Conservation (phyloP, 495 filamentous ascomycete species). For the Neurospora sp. region DNA sequence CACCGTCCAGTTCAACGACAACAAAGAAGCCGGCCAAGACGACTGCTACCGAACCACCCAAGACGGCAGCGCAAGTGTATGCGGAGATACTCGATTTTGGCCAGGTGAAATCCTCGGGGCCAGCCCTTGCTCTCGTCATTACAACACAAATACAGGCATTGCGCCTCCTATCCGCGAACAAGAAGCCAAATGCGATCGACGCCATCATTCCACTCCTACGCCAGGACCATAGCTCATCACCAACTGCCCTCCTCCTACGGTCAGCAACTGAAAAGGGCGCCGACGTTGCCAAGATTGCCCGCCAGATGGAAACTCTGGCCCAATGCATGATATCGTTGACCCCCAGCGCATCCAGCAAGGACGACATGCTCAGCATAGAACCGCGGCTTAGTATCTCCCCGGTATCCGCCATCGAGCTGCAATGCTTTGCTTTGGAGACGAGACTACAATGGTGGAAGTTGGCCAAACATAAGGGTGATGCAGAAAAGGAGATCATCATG, state of each 20-base stretch:
- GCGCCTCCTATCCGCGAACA: conserved; percentile 37
- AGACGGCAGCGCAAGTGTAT: conserved; percentile 35
- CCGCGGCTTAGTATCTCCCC: conserved; percentile 47
- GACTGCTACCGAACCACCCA: conserved; percentile 16
- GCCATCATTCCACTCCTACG: conserved; percentile 33
- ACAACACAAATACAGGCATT: conserved; percentile 44
- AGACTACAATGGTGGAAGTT: conserved; percentile 62
- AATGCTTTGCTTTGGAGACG: conserved; percentile 55
- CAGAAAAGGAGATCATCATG: conserved; percentile 56
- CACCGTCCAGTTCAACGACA: conserved; percentile 17
- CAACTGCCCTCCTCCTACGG: conserved; percentile 48
- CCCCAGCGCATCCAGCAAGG: conserved; percentile 43
- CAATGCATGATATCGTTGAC: conserved; percentile 56
- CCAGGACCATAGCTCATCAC: conserved; percentile 47
- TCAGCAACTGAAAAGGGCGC: conserved; percentile 37
- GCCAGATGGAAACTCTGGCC: conserved; percentile 60
- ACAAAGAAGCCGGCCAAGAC: conserved; percentile 17
- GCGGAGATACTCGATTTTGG: conserved; percentile 55
- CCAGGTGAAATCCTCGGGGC: conserved; percentile 25
- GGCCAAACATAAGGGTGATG: conserved; percentile 56
- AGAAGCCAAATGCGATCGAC: conserved; percentile 42
- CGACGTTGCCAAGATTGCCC: conserved; percentile 48
- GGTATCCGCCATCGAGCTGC: conserved; percentile 49
- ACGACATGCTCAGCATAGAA: conserved; percentile 39
- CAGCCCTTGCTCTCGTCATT: conserved; percentile 37